A percentile compares a stretch with the other conserved stretches of the same genome.
Conservation (phyloP, 2,329 filamentous ascomycete species). For the Xylariaceae sp. region DNA sequence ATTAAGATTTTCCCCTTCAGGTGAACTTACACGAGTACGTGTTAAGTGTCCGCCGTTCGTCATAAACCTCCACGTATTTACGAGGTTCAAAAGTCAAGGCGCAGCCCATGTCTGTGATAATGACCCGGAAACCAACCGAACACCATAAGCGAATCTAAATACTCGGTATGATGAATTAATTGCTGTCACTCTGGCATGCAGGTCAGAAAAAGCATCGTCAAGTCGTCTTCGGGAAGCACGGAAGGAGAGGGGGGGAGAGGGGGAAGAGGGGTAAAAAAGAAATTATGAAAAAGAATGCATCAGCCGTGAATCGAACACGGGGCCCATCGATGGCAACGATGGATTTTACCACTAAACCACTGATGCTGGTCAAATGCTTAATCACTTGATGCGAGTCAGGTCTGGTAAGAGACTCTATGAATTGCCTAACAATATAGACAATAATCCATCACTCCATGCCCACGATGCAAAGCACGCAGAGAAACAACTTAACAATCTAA, state of each 20-base stretch:
- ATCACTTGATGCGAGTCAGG: not conserved
- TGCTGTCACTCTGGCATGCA: too few relatives aligned
- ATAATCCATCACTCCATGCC: too few relatives aligned
- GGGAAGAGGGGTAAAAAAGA: not conserved
- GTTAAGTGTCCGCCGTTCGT: not conserved
- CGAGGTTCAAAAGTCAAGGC: too few relatives aligned
- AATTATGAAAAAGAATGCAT: slow-evolving; percentile 23
- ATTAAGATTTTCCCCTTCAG: slow-evolving; percentile 18
- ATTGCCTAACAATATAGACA: not conserved
- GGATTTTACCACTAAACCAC: slow-evolving; percentile 42
- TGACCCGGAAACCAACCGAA: too few relatives aligned
- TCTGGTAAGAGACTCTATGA: not conserved
- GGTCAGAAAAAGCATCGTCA: too few relatives aligned
- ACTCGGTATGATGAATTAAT: not conserved
- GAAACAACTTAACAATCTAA: too few relatives aligned
- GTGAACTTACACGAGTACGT: not conserved
- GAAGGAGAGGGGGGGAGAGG: not conserved
- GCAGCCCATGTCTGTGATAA: too few relatives aligned
- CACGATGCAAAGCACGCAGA: too few relatives aligned
- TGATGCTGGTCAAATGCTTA: slow-evolving; percentile 21
- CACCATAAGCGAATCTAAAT: not conserved
- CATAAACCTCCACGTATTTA: not conserved
- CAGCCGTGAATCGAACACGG: slow-evolving; percentile 41
- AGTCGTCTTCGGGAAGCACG: too few relatives aligned
- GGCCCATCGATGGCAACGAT: slow-evolving; percentile 48